Evolutionary conservation across 2,329 filamentous ascomycete species (phyloP).

Genomic region (Rasamsonia emersonii): DNA sequence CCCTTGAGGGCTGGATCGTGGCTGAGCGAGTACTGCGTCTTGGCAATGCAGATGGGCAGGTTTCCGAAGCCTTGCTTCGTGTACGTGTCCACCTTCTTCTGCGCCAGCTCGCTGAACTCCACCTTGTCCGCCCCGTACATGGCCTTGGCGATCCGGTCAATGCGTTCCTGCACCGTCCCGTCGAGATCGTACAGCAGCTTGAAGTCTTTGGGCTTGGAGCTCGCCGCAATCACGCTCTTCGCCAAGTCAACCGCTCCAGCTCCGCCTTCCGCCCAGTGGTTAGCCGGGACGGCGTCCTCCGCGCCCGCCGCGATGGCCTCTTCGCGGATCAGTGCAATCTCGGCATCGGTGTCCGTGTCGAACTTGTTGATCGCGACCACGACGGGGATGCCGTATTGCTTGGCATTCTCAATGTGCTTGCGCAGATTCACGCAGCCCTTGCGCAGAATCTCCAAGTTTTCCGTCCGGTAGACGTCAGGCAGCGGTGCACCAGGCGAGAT

Average conservation of each 20-base stretch:
- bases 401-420: slow-evolving; percentile 91
- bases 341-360: slow-evolving; percentile 83
- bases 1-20: slow-evolving; percentile 93
- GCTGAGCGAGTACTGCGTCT: slow-evolving; percentile 95
- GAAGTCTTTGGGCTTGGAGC: slow-evolving; percentile 76
- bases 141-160: slow-evolving; percentile 78
- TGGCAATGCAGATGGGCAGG: slow-evolving; percentile 91
- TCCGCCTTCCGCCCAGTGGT: slow-evolving; percentile 95
- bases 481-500: slow-evolving; percentile 80
- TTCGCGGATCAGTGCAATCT: slow-evolving; percentile 80
- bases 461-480: slow-evolving; percentile 80
- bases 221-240: slow-evolving; percentile 73
- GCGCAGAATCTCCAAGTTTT: slow-evolving; percentile 86
- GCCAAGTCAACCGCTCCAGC: slow-evolving; percentile 83
- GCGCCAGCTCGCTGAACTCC: slow-evolving; percentile 87
- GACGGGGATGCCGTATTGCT: slow-evolving; percentile 80
- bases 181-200: slow-evolving; percentile 77
- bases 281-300: slow-evolving; percentile 84
- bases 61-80: slow-evolving; percentile 85
- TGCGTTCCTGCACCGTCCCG: slow-evolving; percentile 74
- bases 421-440: slow-evolving; percentile 86
- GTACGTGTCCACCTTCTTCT: slow-evolving; percentile 95
- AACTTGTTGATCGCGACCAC: slow-evolving; percentile 98
- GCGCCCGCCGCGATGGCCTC: slow-evolving; percentile 87
- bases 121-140: slow-evolving; percentile 92